These are phyloP conservation scores for Drosera capensis DNA, from an alignment of 148 eudicot genomes.

Conservation along the genomic window DNA sequence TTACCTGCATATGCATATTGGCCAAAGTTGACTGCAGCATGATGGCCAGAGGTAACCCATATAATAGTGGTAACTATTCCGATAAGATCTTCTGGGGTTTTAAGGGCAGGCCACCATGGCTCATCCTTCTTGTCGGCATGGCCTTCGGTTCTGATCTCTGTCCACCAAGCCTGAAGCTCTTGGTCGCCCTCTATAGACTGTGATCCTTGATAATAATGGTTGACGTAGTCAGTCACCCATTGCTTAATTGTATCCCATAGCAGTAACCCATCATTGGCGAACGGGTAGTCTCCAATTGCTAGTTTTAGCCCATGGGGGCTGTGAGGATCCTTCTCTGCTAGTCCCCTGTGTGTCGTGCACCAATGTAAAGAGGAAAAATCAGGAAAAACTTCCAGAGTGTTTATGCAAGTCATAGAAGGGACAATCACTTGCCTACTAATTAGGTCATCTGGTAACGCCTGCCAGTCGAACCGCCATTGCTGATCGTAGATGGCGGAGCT, in stretches of 20 bases:
- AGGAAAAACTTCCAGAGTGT: no score
- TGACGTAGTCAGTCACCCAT: conserved; percentile 62
- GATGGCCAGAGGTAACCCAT: conserved; percentile 74
- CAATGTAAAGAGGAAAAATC: no score
- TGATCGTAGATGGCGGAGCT: conserved; percentile 41
- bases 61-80: conserved; percentile 47
- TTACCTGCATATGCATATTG: conserved; percentile 39
- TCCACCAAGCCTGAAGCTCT: conserved; percentile 80
- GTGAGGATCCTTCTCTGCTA: conserved; percentile 54
- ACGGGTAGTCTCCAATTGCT: conserved; percentile 61
- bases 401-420: no score
- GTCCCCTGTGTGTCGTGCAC: no score
- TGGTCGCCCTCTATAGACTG: conserved; percentile 21
- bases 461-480: conserved; percentile 51
- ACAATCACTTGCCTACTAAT: conserved; percentile 24
- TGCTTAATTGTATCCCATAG: conserved; percentile 52
- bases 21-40: conserved; percentile 70
- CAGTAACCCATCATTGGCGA: conserved; percentile 54
- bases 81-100: conserved; percentile 33
- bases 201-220: conserved; percentile 33
- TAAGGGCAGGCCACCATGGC: conserved; percentile 60
- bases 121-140: conserved; percentile 63
- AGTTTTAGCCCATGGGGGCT: conserved; percentile 59
- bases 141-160: conserved; percentile 37
- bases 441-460: conserved; percentile 54